Evolutionary conservation across 225 moss, liverwort and hornwort species (phyloP).

Genomic region (Lunularia cruciata): DNA sequence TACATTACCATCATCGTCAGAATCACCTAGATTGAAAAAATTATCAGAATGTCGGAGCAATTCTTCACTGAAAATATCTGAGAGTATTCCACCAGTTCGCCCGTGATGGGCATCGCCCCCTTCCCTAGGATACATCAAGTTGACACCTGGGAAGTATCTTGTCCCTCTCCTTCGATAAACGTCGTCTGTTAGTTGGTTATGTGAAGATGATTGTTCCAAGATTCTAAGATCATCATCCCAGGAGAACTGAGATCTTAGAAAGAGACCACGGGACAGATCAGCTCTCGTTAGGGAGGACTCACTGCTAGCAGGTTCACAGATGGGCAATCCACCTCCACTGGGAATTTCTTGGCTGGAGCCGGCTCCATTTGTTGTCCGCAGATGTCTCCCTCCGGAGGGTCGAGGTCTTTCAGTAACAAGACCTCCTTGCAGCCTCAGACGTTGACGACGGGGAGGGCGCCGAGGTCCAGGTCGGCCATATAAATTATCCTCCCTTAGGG

Average conservation of each 20-base stretch:
- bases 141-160: neutral
- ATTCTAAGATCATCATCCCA: slow-evolving; percentile 2
- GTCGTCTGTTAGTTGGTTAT: neutral
- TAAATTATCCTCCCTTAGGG: neutral
- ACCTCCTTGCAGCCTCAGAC: neutral
- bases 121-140: neutral
- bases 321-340: neutral
- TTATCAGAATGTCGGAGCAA: neutral
- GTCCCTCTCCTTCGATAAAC: neutral
- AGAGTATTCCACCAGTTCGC: neutral
- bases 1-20: slow-evolving; percentile 51
- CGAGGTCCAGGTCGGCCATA: neutral
- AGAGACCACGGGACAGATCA: neutral
- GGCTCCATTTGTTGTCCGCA: slow-evolving; percentile 13
- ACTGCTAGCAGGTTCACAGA: neutral
- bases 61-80: slow-evolving; percentile 4
- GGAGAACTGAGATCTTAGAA: neutral
- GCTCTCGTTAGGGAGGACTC: slow-evolving; percentile 13
- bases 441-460: slow-evolving; percentile 8
- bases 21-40: slow-evolving; percentile 33
- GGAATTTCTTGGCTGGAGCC: slow-evolving; percentile 12
- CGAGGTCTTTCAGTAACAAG: neutral
- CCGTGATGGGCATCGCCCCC: slow-evolving; percentile 6
- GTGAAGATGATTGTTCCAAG: neutral
- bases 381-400: slow-evolving; percentile 9